A percentile compares a stretch with the other conserved stretches of the same genome.
Conservation (phyloP, 23 red algal genomes). For the Gracilaria gracilis region DNA sequence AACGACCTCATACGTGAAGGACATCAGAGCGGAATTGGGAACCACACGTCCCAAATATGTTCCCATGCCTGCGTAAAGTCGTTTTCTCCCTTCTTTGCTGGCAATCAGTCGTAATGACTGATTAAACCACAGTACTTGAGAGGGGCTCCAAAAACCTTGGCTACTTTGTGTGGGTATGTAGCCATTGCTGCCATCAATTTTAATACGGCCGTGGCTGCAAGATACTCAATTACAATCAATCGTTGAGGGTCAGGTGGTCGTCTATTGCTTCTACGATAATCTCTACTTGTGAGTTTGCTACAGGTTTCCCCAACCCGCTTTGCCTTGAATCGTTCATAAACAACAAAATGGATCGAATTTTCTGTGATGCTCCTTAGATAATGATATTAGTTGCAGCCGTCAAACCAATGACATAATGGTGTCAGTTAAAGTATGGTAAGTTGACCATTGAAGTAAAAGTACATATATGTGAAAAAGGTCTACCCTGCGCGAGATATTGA, state of each 20-base stretch:
- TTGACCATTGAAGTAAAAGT: too few relatives aligned
- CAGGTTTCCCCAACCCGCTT: constrained; percentile 62
- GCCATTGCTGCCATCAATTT: constrained; percentile 85
- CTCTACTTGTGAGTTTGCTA: constrained; percentile 37
- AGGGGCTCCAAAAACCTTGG: constrained; percentile 72
- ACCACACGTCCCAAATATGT: constrained; percentile 94
- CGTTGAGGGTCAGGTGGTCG: constrained; percentile 54
- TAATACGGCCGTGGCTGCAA: constrained; percentile 76
- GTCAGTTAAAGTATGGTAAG: too few relatives aligned
- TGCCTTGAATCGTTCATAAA: constrained; percentile 94
- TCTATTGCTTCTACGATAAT: constrained; percentile 20
- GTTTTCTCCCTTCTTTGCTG: constrained; percentile 87
- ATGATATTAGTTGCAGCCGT: too few relatives aligned
- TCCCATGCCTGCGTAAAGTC: constrained; percentile 97
- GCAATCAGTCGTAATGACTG: constrained; percentile 86
- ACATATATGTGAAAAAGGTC: too few relatives aligned
- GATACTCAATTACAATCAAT: constrained; percentile 78
- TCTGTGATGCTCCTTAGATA: constrained; percentile 98
- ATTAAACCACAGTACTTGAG: constrained; percentile 90
- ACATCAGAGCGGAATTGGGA: constrained; percentile 98
- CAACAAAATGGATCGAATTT: constrained; percentile 92
- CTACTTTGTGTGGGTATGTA: constrained; percentile 99
- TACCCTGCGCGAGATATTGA: too few relatives aligned
- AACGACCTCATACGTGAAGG: constrained; percentile 94
- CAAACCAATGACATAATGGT: too few relatives aligned